phyloP scores from a whole-genome alignment of 139 green algal species.

The Ulvella scutata region DNA sequence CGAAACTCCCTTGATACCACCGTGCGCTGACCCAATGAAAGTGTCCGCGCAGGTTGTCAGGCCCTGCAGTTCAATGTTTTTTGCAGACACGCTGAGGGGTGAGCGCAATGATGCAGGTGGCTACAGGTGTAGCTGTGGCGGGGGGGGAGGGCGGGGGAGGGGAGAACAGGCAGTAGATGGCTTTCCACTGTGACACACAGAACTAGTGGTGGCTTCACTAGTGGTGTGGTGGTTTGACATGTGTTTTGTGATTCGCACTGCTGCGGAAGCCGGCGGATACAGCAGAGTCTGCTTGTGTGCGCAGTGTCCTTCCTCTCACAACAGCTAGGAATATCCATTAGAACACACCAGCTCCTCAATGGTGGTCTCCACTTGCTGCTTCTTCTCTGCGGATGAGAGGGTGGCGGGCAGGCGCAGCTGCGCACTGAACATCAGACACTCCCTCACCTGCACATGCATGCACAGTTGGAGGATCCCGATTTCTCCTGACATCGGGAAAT shows the following conservation, averaged over 20 bases:
- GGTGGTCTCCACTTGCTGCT: slow-evolving; percentile 29
- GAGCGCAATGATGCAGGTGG: no score
- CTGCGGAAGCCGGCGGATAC: no score
- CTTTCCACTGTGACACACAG: no score
- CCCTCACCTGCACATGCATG: slow-evolving; percentile 14
- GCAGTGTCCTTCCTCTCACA: no score
- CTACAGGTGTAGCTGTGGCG: background rate
- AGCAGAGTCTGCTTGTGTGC: no score
- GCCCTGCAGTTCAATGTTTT: slow-evolving; percentile 18
- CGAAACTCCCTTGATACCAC: slow-evolving; percentile 51
- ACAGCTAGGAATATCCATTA: no score
- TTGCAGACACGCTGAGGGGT: background rate
- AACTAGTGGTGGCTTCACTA: no score
- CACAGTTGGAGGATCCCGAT: no score
- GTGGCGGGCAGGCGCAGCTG: slow-evolving; percentile 37
- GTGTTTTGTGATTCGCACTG: no score
- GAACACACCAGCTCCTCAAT: slow-evolving; percentile 42
- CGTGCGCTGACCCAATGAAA: slow-evolving; percentile 44
- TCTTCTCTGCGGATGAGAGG: slow-evolving; percentile 21
- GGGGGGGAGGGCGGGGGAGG: background rate
- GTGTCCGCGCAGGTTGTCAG: slow-evolving; percentile 31
- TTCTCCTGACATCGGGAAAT: no score
- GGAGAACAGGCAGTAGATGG: no score
- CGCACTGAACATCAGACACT: slow-evolving; percentile 37
- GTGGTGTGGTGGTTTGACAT: no score